A percentile compares a stretch with the other conserved stretches of the same genome.
These are phyloP conservation scores for Sphagnum fallax DNA, from an alignment of 228 moss, liverwort and hornwort genomes.

Conservation along the genomic window DNA sequence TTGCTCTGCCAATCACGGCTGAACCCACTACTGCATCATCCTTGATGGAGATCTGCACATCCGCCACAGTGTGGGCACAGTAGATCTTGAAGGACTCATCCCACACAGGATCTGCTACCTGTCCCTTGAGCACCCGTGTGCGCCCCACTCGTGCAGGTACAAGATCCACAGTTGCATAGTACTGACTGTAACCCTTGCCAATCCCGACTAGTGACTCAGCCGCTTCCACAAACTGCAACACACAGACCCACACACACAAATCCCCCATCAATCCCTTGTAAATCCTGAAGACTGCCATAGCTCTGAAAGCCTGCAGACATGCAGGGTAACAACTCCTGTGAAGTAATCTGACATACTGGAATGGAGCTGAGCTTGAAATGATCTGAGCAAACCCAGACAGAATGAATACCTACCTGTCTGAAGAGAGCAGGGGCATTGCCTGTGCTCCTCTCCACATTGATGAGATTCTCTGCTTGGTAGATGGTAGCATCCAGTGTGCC, in stretches of 20 bases:
- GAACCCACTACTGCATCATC: constrained; percentile 39
- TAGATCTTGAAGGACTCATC: constrained; percentile 53
- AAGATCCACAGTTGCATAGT: constrained; percentile 51
- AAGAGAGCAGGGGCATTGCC: constrained; percentile 35
- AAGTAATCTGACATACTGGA: background rate
- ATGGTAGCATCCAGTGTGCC: constrained; percentile 67
- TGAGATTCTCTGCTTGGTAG: constrained; percentile 41
- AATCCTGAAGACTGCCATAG: constrained; percentile 1
- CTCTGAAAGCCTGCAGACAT: background rate
- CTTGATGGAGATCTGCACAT: constrained; percentile 36
- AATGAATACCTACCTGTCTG: constrained; percentile 24
- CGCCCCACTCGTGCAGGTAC: constrained; percentile 45
- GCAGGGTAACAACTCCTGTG: background rate
- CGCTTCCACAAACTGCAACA: constrained; percentile 45
- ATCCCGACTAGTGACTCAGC: constrained; percentile 24
- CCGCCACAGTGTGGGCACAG: constrained; percentile 42
- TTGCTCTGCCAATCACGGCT: constrained; percentile 46
- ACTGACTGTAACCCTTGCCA: constrained; percentile 38
- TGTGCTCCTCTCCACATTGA: constrained; percentile 33
- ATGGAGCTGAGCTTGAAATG: background rate
- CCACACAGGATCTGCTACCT: constrained; percentile 35
- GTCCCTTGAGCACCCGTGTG: constrained; percentile 36
- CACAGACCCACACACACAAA: background rate
- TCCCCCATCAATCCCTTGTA: background rate
- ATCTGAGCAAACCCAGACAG: background rate